Conservation (phyloP, 2,329 filamentous ascomycete genomes). For the Emmonsia crescens region DNA sequence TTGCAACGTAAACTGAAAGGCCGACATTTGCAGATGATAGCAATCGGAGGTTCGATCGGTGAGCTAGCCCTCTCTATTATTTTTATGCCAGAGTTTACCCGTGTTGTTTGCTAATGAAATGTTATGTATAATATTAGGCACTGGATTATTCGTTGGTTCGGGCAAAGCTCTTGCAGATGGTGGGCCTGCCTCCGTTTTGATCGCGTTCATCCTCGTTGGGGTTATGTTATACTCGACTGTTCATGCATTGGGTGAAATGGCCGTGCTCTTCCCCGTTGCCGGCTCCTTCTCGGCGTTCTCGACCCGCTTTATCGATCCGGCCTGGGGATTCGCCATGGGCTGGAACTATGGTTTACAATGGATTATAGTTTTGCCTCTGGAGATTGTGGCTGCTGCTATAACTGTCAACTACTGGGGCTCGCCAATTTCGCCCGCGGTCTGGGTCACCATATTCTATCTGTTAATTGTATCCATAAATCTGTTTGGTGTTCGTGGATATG, state of each 20-base stretch:
- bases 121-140: constrained; percentile 19
- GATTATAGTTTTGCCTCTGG: constrained; percentile 66
- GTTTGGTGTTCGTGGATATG: constrained; percentile 41
- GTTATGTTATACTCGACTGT: constrained; percentile 60
- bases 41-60: constrained; percentile 48
- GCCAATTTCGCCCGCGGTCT: constrained; percentile 26
- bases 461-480: constrained; percentile 52
- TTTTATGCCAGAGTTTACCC: neutral
- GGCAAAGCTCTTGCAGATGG: constrained; percentile 28
- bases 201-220: constrained; percentile 34
- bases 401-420: constrained; percentile 51
- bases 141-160: constrained; percentile 34
- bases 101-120: neutral
- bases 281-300: constrained; percentile 40
- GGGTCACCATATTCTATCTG: constrained; percentile 44
- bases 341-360: constrained; percentile 51
- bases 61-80: neutral
- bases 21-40: constrained; percentile 49
- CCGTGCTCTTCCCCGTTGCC: constrained; percentile 39
- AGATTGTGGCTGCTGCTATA: constrained; percentile 53
- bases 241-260: constrained; percentile 39
- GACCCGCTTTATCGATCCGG: constrained; percentile 35
- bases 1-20: constrained; percentile 32
- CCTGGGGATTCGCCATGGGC: constrained; percentile 39
- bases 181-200: constrained; percentile 35